These are phyloP conservation scores for Colletotrichum karsti DNA, from an alignment of 2,329 filamentous ascomycete genomes.

Conservation along the genomic window DNA sequence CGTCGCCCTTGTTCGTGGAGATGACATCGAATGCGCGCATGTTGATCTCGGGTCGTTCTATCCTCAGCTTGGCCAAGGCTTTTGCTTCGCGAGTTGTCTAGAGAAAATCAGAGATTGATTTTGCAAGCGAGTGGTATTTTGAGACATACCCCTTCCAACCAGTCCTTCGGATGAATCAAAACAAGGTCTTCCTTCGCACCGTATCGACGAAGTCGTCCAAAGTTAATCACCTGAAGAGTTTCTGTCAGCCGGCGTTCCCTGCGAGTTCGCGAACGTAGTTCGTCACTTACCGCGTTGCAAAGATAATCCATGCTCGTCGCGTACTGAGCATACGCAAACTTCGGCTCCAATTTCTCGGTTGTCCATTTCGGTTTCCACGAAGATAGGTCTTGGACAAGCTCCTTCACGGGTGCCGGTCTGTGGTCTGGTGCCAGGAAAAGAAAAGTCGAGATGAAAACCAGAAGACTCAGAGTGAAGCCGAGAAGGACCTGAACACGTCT, in stretches of 20 bases:
- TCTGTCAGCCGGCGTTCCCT: background rate
- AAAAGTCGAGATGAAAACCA: background rate
- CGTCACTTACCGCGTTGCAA: slow-evolving; percentile 48
- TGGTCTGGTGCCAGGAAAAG: background rate
- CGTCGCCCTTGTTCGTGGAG: slow-evolving; percentile 27
- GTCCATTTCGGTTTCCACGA: background rate
- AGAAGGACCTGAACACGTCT: background rate
- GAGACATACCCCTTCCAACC: background rate
- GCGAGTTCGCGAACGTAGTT: rapidly evolving
- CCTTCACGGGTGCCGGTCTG: background rate
- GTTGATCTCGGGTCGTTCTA: background rate
- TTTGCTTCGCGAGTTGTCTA: background rate
- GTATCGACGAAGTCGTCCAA: slow-evolving; percentile 50
- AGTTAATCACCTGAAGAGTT: slow-evolving; percentile 49
- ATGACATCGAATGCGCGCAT: background rate
- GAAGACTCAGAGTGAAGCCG: background rate
- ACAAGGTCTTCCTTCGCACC: slow-evolving; percentile 52
- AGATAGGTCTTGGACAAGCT: background rate
- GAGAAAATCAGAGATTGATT: rapidly evolving
- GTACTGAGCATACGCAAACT: slow-evolving; percentile 58
- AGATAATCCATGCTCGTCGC: slow-evolving; percentile 54
- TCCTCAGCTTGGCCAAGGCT: background rate
- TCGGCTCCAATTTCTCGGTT: slow-evolving; percentile 19
- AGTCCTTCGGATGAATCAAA: slow-evolving; percentile 50
- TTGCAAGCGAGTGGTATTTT: background rate